Base-by-base conservation (phyloP, 2,329 filamentous ascomycete genomes). In the Clonostachys rhizophaga region DNA sequence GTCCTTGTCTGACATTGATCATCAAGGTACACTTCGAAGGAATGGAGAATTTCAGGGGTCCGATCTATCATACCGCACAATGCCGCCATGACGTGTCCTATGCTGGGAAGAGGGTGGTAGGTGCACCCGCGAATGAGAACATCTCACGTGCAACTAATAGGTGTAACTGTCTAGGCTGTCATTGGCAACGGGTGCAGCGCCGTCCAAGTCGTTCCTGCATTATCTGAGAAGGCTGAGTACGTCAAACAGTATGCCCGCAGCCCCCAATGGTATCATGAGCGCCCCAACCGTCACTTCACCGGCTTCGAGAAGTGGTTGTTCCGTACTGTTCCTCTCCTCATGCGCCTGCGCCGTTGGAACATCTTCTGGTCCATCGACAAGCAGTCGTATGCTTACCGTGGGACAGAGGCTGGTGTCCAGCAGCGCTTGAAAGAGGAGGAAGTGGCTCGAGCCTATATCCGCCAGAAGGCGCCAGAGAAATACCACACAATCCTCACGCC, bases 181-280 rank as follows among this genome's bases (percentile, higher is more conserved):
- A 72, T 83, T 43, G 79, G 79, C 14, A 79, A 65, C 42, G 79
- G 79, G 2, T 76, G 76, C 39, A 76, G 74, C 7, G 78, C 72
- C 1, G 70, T 78, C 5, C 78, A 81, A 55, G 67, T 82, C 6
- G 67, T 77, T 3, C 71, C 74, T 3, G 63, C 61, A 7, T 72
- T 78, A 37, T 63, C 58, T 11, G 54, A 58, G 36, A 46, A 54
- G 7, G 57, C 50, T 5, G 45, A 45, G 5, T 47, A 42, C 5
- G 44, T 55, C 6, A 50, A 45, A 12, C 54, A 57, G 35, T 52
- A 52, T 7, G 52, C 49, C 12, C 49, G 53, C 33, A 53, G 50
- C 41, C 45, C 44, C 1, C 53, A 56, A 39, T 55, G 54, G 54
- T 52, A 52, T 46, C 51, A 53, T n/a, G 43, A 44, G 14, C 52